These are phyloP conservation scores for Galerina marginata DNA, from an alignment of 768 basidiomycete species.

Conservation along the genomic window DNA sequence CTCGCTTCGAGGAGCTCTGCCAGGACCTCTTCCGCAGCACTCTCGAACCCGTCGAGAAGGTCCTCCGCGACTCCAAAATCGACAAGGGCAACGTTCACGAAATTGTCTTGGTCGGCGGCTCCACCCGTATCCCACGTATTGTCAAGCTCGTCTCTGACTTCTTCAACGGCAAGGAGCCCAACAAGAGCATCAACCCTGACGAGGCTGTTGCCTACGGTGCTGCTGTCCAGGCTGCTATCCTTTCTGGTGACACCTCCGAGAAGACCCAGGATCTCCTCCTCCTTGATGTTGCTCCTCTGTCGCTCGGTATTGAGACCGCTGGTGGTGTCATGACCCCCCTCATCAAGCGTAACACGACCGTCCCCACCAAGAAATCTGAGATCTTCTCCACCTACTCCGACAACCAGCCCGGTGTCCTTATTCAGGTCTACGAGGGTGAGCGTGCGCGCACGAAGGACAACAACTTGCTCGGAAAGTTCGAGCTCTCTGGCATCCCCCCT, in stretches of 20 bases:
- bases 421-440: constrained; percentile 98
- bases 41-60: constrained; percentile 96
- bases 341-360: constrained; percentile 98
- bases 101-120: constrained; percentile 97
- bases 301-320: constrained; percentile 96
- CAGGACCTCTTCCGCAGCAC: constrained; percentile 94
- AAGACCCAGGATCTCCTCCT: constrained; percentile 96
- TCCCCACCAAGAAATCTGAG: constrained; percentile 98
- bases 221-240: constrained; percentile 97
- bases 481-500: constrained; percentile 94
- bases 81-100: constrained; percentile 96
- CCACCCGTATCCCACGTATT: constrained; percentile 97
- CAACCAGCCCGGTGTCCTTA: constrained; percentile 98
- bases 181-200: constrained; percentile 99
- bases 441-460: constrained; percentile 99
- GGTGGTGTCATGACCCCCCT: constrained; percentile 99
- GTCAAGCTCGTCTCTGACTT: constrained; percentile 98
- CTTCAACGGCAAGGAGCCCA: constrained; percentile 98
- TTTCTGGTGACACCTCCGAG: constrained; percentile 97
- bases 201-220: constrained; percentile 99
- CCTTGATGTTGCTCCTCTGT: constrained; percentile 91
- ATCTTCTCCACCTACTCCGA: constrained; percentile 98
- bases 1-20: constrained; percentile 96
- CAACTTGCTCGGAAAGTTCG: constrained; percentile 98
- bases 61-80: constrained; percentile 97